Evolutionary conservation across 1,284 basidiomycete species (phyloP), one percentile per base, ranked within the genome.

Genomic region (Neotropicomus parvogracilis): DNA sequence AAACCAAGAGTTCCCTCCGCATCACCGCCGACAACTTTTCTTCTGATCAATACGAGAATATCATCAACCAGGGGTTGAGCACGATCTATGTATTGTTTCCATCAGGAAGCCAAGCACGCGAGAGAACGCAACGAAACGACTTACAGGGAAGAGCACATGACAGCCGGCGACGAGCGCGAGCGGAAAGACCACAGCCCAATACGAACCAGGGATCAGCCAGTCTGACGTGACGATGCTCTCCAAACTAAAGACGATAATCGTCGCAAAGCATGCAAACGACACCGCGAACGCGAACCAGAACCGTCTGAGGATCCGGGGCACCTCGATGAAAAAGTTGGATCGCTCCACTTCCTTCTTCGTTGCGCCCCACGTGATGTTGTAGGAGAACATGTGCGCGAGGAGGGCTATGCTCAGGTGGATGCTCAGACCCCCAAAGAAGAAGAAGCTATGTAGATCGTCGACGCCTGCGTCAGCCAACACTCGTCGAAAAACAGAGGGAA

Each of bases 241-340:
- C 10, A 72, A 63, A 31, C 67, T 64, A 35, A 73, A 60, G 31
- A 79, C 44, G 35, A 71, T 49, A 36, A 79, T 69, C 38, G 64
- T 68, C 7, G 65, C 73, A 49, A 81, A 66, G 17, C 56, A 62
- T 0, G 44, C 55, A 8, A 63, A 46, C 12, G 65, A 57, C 9
- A 66, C n/a, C 2, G 43, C 38, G 26, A 65, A 57, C 28, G 52
- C 63, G 26, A 70, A 57, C 60, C 70, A 74, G 65, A 76, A 78
- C 11, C 88, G 80, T 50, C 81, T 80, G 57, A 84, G 70, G 60
- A 92, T 92, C 52, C 80, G 79, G 0, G 91, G 91, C 6, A 91
- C 82, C 62, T 94, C 91, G 44, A 85, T 79, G 78, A 89, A 93
- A 73, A 93, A 92, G 67, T 92, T 91, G 32, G 83, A 87, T 31